phyloP scores from a whole-genome alignment of 1,284 basidiomycete genomes.

The Sphagnurus paluster region DNA sequence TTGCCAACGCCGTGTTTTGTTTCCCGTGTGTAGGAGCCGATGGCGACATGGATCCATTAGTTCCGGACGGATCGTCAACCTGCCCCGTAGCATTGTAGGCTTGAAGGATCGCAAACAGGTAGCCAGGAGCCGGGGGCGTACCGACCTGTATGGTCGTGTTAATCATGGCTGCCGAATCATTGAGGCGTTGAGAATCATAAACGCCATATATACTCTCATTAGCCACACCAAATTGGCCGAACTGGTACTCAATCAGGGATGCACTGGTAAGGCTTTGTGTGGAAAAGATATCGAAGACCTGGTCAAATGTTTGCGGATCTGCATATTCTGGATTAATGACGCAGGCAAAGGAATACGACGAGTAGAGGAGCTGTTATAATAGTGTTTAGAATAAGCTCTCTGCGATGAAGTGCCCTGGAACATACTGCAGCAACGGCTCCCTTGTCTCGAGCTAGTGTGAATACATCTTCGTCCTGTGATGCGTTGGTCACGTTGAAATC shows the following conservation, averaged over 20 bases:
- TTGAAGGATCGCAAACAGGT: conserved; percentile 67
- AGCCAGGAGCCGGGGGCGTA: conserved; percentile 49
- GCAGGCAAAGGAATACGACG: conserved; percentile 68
- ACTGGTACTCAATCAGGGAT: conserved; percentile 67
- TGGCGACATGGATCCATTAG: conserved; percentile 10
- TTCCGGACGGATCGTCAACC: conserved; percentile 17
- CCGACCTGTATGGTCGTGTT: conserved; percentile 46
- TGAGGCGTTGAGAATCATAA: conserved; percentile 62
- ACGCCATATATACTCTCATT: conserved; percentile 53
- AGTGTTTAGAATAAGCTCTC: conserved; percentile 1
- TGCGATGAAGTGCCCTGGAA: conserved; percentile 12
- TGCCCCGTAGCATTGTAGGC: conserved; percentile 62
- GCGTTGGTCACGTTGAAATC: conserved; percentile 71
- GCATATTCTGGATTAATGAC: conserved; percentile 73
- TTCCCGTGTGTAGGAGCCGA: conserved; percentile 14
- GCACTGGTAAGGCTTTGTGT: conserved; percentile 50
- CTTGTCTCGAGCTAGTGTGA: conserved; percentile 73
- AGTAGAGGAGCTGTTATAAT: conserved; percentile 70
- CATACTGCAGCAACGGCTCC: conserved; percentile 79
- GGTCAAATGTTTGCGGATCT: conserved; percentile 63
- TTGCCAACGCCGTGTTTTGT: conserved; percentile 69
- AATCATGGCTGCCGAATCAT: conserved; percentile 50
- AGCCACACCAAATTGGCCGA: conserved; percentile 46
- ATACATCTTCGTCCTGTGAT: conserved; percentile 65
- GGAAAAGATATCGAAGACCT: conserved; percentile 80